Evolutionary conservation across 164 flowering plant genomes (phyloP).

Genomic region (Magnolia kwangsiensis): DNA sequence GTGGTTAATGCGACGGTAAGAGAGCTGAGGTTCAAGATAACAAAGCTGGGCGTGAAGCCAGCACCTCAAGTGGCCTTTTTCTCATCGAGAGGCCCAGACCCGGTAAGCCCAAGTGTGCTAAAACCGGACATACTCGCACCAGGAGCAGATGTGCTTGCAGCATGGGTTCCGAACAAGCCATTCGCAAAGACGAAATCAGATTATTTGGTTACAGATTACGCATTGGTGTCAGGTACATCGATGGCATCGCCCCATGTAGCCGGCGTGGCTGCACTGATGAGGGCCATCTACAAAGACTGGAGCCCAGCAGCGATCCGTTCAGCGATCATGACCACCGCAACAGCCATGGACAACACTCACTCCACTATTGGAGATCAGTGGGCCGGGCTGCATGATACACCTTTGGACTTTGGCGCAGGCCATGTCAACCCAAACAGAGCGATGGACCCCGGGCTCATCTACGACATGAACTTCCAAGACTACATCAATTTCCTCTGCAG

Average conservation of each 20-base stretch:
- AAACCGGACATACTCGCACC: constrained; percentile 36
- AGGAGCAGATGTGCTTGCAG: constrained; percentile 29
- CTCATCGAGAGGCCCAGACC: constrained; percentile 32
- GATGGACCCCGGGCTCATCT: constrained; percentile 37
- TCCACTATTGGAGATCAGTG: constrained; percentile 11
- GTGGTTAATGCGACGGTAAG: constrained; percentile 16
- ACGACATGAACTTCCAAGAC: constrained; percentile 30
- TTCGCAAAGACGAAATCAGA: not conserved
- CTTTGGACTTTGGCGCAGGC: constrained; percentile 24
- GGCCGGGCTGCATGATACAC: constrained; percentile 10
- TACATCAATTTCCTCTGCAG: constrained; percentile 39
- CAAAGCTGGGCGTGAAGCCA: constrained; percentile 21
- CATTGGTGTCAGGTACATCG: constrained; percentile 26
- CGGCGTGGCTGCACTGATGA: constrained; percentile 32
- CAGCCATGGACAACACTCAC: constrained; percentile 14
- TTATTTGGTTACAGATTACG: constrained; percentile 23
- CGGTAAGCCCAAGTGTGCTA: constrained; percentile 19
- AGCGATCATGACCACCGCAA: constrained; percentile 35
- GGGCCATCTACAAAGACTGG: constrained; percentile 32
- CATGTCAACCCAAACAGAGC: constrained; percentile 22
- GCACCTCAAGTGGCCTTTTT: constrained; percentile 33
- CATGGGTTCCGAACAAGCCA: constrained; percentile 19
- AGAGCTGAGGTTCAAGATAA: constrained; percentile 19
- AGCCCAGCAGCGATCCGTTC: constrained; percentile 37
- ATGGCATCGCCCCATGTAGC: constrained; percentile 37